Percentiles rank a stretch among this genome's conserved stretches.
Conservation (phyloP, 1,139 yeast genomes). For the Diutina rugosa region DNA sequence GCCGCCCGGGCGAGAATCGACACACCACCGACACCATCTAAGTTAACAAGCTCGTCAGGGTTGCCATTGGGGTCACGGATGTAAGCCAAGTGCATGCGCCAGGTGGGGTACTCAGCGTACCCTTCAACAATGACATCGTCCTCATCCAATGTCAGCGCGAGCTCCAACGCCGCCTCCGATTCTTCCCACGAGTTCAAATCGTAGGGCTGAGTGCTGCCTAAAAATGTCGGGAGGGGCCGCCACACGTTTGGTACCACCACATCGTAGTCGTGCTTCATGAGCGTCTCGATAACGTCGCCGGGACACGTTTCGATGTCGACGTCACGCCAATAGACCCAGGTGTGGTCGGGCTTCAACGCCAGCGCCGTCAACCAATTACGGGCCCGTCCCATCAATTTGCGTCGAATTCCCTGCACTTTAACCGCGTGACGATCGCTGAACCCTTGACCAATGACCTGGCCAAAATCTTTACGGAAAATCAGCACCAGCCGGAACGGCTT, state of each 20-base stretch:
- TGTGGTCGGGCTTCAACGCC: constrained; percentile 72
- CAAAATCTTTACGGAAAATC: constrained; percentile 73
- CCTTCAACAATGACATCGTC: constrained; percentile 90
- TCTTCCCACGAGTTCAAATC: constrained; percentile 88
- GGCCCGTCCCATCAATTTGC: constrained; percentile 84
- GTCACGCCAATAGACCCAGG: constrained; percentile 94
- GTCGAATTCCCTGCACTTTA: constrained; percentile 77
- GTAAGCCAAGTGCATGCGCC: constrained; percentile 76
- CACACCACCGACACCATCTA: constrained; percentile 90
- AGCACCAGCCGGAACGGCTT: constrained; percentile 69
- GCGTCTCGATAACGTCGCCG: constrained; percentile 61
- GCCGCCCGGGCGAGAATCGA: constrained; percentile 73
- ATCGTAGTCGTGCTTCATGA: constrained; percentile 65
- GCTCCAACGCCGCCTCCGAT: constrained; percentile 52
- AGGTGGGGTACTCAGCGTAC: constrained; percentile 80
- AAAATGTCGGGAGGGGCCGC: constrained; percentile 72
- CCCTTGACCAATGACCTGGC: constrained; percentile 77
- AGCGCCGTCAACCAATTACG: constrained; percentile 75
- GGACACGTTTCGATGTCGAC: constrained; percentile 82
- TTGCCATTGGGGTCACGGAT: constrained; percentile 53
- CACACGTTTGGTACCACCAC: constrained; percentile 85
- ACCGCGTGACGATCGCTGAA: constrained; percentile 84
- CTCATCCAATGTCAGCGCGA: constrained; percentile 56
- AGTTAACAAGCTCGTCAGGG: constrained; percentile 51
- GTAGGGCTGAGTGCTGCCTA: constrained; percentile 72